Conservation (phyloP, 1,284 basidiomycete genomes). For the Inonotus obliquus region DNA sequence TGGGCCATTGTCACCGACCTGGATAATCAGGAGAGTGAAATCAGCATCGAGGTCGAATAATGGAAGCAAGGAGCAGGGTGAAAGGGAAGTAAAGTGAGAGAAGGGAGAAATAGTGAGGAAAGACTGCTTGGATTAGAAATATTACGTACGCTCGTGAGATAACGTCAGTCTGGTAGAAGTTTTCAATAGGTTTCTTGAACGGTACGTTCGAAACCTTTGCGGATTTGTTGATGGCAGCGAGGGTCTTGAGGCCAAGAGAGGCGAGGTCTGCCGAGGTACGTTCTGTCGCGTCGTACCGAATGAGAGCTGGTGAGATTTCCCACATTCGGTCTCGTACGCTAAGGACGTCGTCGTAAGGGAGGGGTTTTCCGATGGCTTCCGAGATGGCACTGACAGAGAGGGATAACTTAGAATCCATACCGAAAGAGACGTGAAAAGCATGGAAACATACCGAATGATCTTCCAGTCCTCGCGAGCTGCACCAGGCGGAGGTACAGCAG, state of each 20-base stretch:
- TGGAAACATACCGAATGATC: constrained; percentile 74
- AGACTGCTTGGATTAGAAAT: too few species aligned
- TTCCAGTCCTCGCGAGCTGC: constrained; percentile 98
- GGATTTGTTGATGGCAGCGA: constrained; percentile 47
- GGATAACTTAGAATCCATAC: not conserved
- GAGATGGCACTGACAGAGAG: constrained; percentile 71
- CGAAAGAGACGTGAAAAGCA: not conserved
- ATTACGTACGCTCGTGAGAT: constrained; percentile 77
- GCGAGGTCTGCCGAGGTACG: constrained; percentile 68
- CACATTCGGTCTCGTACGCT: constrained; percentile 91
- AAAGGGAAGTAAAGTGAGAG: too few species aligned
- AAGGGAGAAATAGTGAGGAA: too few species aligned
- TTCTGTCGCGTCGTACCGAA: constrained; percentile 88
- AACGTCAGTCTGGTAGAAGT: constrained; percentile 96
- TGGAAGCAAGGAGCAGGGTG: not conserved
- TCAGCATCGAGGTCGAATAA: constrained; percentile 4
- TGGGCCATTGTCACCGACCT: constrained; percentile 87
- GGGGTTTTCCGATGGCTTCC: constrained; percentile 75
- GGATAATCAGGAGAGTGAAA: constrained; percentile 7
- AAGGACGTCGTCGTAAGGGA: constrained; percentile 93
- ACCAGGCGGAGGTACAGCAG: constrained; percentile 93
- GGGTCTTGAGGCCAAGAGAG: constrained; percentile 62
- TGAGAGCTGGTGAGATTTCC: constrained; percentile 91
- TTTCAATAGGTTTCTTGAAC: constrained; percentile 80
- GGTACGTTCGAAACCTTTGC: constrained; percentile 57